Base-by-base conservation (phyloP, 2,329 filamentous ascomycete species). In the Fusarium sp. region DNA sequence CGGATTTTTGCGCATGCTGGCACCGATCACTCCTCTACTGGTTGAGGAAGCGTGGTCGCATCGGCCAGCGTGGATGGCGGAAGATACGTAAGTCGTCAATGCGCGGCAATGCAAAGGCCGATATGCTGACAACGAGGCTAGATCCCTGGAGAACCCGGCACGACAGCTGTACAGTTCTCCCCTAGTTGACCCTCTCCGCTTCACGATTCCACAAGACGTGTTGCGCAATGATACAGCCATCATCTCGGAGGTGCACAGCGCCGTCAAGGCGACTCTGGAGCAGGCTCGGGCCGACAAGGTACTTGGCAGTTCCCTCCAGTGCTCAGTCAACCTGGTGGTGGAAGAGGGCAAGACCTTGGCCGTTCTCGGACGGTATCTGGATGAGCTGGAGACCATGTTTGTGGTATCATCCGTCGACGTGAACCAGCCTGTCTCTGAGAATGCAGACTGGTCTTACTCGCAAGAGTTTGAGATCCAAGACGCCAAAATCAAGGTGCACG, bases 41-140 rank as follows among this genome's bases (percentile, higher is more conserved):
- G 91, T 97, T 0, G 92, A 97, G 76, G 95, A 98, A 80, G 90
- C 91, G 1, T 97, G 93, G 93, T 89, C 90, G 58, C 87, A 93
- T 78, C 86, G 90, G 4, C 92, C 94, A 0, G 79, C 82, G 9
- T 86, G 84, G 78, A 86, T 96, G 78, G 85, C 85, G 56, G 76
- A 83, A 20, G 81, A 84, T 38, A 74, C 60, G 79, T 83, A 75
- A 72, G 82, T 81, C 57, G 49, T 65, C 38, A 56, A 49, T 49
- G 56, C 56, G 60, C 16, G 18, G 13, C 9, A 8, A 27, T 54
- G 5, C 16, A 44, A 16, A 38, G n/a, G 10, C 18, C n/a, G n/a
- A 53, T 51, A 38, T 33, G 42, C 71, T 76, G 65, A 76, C 46
- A 44, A 20, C n/a, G 31, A 53, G 29, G 14, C 58, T 11, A 81